Conservation (phyloP, 495 filamentous ascomycete genomes). For the Symbiotaphrina buchneri region DNA sequence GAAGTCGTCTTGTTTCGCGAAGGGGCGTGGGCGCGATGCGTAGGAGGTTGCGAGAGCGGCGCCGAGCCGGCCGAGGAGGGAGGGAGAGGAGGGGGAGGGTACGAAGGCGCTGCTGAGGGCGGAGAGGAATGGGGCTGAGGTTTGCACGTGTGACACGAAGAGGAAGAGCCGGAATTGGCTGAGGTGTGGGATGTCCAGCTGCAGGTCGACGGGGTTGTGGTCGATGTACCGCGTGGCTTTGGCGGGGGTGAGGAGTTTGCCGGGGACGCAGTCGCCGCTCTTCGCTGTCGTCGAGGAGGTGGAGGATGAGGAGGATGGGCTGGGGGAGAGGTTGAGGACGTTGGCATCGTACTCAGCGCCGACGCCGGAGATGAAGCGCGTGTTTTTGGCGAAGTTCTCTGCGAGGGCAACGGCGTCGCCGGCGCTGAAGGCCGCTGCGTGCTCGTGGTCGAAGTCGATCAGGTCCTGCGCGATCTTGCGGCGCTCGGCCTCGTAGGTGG, state of each 20-base stretch:
- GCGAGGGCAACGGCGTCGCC: conserved; percentile 9
- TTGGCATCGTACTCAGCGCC: conserved; percentile 10
- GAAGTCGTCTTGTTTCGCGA: conserved; percentile 29
- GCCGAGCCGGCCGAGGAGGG: conserved; percentile 23
- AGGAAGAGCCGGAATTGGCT: conserved; percentile 49
- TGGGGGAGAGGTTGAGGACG: conserved; percentile 37
- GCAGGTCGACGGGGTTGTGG: conserved; percentile 46
- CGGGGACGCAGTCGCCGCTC: no score
- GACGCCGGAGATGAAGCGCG: conserved; percentile 13
- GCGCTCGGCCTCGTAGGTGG: conserved; percentile 13
- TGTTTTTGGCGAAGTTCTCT: conserved; percentile 9
- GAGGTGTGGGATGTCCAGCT: conserved; percentile 47
- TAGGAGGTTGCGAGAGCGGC: conserved; percentile 27
- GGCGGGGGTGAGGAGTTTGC: conserved; percentile 34
- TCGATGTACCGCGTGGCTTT: conserved; percentile 45
- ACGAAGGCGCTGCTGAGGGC: conserved; percentile 27
- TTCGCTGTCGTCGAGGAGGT: no score
- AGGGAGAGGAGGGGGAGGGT: conserved; percentile 15
- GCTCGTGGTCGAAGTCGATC: conserved; percentile 13
- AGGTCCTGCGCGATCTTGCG: conserved; percentile 11
- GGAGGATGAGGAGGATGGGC: no score
- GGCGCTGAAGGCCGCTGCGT: conserved; percentile 12
- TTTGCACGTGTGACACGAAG: conserved; percentile 52
- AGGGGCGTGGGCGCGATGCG: conserved; percentile 19
- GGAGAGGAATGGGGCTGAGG: conserved; percentile 26